These are phyloP conservation scores for Cryptococcus hybrid DNA, from an alignment of 1,284 basidiomycete species.

Conservation along the genomic window DNA sequence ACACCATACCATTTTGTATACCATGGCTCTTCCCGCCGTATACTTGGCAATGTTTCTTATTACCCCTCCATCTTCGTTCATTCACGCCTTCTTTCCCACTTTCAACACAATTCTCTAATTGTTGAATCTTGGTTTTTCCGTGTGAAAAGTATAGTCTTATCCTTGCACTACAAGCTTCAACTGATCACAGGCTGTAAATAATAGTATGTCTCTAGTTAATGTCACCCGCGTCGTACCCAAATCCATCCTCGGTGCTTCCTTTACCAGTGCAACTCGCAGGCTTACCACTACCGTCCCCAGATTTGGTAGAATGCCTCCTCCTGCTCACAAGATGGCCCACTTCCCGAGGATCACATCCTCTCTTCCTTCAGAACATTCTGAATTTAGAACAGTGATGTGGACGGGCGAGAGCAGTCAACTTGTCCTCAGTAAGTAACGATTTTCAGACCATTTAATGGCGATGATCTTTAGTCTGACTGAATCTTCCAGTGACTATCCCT, in stretches of 20 bases:
- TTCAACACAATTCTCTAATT: no score
- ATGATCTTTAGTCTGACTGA: neutral
- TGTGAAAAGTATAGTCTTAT: no score
- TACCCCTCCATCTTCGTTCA: no score
- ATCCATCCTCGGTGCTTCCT: no score
- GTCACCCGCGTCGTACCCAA: no score
- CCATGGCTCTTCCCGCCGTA: no score
- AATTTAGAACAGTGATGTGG: slow-evolving; percentile 49
- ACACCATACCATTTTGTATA: no score
- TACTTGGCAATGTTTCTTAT: no score
- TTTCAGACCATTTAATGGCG: neutral
- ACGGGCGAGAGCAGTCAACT: slow-evolving; percentile 44
- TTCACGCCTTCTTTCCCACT: no score
- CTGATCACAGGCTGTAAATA: neutral
- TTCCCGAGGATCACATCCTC: slow-evolving; percentile 40
- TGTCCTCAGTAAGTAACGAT: slow-evolving; percentile 31
- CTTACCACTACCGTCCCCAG: neutral
- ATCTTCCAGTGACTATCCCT: slow-evolving; percentile 37
- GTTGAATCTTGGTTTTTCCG: no score
- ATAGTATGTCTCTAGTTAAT: neutral
- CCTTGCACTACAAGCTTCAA: no score
- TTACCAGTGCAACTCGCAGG: neutral
- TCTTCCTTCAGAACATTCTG: slow-evolving; percentile 36
- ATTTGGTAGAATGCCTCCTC: slow-evolving; percentile 23
- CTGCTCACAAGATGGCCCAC: slow-evolving; percentile 38